These are phyloP conservation scores for Silene noctiflora DNA, from an alignment of 179 eudicot species.

Conservation along the genomic window DNA sequence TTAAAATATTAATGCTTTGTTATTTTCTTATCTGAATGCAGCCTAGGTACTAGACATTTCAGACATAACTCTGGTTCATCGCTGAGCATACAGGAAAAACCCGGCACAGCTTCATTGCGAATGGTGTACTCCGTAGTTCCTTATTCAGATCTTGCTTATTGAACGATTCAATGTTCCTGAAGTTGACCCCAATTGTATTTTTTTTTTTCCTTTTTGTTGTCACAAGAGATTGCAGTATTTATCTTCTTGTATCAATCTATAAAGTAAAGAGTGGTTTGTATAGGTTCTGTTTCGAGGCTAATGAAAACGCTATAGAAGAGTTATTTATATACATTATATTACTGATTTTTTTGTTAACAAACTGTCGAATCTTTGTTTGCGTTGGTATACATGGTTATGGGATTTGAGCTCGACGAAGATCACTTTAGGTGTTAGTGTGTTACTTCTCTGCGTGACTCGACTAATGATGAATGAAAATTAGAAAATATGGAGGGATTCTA, in stretches of 20 bases:
- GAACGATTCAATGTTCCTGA: neutral
- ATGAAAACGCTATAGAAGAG: neutral
- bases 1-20: neutral
- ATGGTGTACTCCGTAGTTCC: neutral
- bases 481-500: too few species aligned
- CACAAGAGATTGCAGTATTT: neutral
- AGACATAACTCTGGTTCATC: neutral
- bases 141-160: neutral
- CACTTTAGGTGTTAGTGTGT: too few species aligned
- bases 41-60: constrained; percentile 18
- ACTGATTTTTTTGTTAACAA: too few species aligned
- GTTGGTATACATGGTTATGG: too few species aligned
- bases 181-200: neutral
- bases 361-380: too few species aligned
- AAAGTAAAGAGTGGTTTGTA: neutral
- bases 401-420: too few species aligned
- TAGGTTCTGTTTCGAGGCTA: constrained; percentile 8
- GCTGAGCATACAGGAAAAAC: neutral
- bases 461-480: too few species aligned
- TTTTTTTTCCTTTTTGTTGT: neutral
- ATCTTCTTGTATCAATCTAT: constrained; percentile 7
- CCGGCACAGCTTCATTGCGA: neutral
- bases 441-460: too few species aligned
- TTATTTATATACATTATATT: neutral
- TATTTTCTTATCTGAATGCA: constrained; percentile 12